Base-by-base conservation (phyloP, 805 yeast species). In the Ogataea thermomethanolica region DNA sequence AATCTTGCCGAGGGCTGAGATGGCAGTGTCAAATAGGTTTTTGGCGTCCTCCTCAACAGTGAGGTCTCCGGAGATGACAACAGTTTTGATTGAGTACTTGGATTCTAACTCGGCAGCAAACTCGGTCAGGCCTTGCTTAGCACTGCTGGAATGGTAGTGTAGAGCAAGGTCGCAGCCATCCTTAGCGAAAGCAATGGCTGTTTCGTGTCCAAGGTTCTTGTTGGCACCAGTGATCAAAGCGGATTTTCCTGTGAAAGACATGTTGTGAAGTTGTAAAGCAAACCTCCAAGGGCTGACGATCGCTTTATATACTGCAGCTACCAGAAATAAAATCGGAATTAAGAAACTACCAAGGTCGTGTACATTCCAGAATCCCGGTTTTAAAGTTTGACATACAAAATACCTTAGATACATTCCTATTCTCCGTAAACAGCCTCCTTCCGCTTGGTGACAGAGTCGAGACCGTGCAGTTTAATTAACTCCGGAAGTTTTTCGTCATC, bases 141-240 rank as follows among this genome's bases (percentile, higher is more conserved):
- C 74, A 20, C 56, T 53, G 1, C 58, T 33, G 4, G 80, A 71
- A 53, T 78, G 81, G 61, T 69, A 77, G 51, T 77, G 84, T 37
- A 80, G 60, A 26, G 73, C 71, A 40, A 79, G 52, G 52, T 75
- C 68, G 15, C 74, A 69, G 17, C 84, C 84, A 25, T 67, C 64
- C 27, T 63, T 61, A 7, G 84, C 85, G 29, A 81, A 65, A 37
- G 76, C 81, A 12, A 53, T 54, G 10, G 79, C 76, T 20, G 79
- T 73, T 39, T 61, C 59, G 12, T 64, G 75, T 26, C 85, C 85
- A 39, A 79, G 66, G 57, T 78, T 78, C 66, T 78, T 79, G 49
- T 71, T 73, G 26, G 82, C 84, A 34, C 84, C 84, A 15, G 83
- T 70, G 55, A 79, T 70, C 25, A 78, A 35, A 8, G 75, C 79